Evolutionary conservation across 163 green algal species (phyloP).

Genomic region (Scenedesmus sp.): DNA sequence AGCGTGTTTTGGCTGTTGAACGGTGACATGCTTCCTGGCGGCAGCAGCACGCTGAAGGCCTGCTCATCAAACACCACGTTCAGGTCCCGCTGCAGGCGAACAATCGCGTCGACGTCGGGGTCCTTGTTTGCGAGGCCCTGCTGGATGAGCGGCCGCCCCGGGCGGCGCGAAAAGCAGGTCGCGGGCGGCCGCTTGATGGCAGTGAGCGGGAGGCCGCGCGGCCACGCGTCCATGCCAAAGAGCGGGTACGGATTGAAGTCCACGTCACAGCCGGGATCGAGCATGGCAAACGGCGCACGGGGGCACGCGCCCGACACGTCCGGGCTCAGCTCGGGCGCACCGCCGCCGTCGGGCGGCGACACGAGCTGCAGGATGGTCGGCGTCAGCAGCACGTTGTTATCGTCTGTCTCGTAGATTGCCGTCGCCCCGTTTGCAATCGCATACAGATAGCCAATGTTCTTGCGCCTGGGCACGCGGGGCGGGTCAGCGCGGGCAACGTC

Average conservation of each 20-base stretch:
- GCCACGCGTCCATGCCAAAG: not conserved
- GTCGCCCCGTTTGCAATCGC: not conserved
- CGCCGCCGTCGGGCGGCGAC: not conserved
- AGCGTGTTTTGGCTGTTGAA: slow-evolving; percentile 9
- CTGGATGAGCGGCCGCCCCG: not conserved
- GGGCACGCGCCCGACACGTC: not conserved
- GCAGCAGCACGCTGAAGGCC: not conserved
- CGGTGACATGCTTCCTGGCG: not conserved
- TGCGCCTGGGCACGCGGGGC: not conserved
- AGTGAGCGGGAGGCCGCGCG: not conserved
- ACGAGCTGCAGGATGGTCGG: slow-evolving; percentile 6
- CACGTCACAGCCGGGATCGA: not conserved
- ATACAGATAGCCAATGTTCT: slow-evolving; percentile 14
- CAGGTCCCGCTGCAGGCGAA: not conserved
- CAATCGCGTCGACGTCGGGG: not conserved
- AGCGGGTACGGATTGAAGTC: slow-evolving; percentile 12
- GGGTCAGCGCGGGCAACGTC: too few species aligned
- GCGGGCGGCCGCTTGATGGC: not conserved
- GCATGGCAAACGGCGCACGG: not conserved
- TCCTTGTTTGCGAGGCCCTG: slow-evolving; percentile 8
- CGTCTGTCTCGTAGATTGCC: slow-evolving; percentile 5
- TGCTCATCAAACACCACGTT: not conserved
- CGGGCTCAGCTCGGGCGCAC: not conserved
- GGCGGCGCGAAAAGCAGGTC: not conserved
- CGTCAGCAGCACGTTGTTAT: not conserved